These are phyloP conservation scores for Passalora sequoiae DNA, from an alignment of 2,329 filamentous ascomycete species.

Conservation along the genomic window DNA sequence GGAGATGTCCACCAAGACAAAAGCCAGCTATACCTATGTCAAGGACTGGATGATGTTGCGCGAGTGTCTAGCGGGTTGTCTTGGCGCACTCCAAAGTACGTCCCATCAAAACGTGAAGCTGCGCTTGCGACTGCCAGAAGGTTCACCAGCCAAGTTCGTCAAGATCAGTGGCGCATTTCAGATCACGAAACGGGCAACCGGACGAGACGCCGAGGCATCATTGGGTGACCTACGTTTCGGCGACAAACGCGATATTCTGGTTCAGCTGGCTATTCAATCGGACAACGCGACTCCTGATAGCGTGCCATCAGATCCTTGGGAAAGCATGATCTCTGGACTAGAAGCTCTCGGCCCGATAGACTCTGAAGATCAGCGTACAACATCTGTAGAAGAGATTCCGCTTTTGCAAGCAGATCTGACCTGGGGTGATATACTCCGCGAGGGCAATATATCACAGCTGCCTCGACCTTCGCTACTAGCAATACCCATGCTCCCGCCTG, in stretches of 20 bases:
- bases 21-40: slow-evolving; percentile 95
- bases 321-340: slow-evolving; percentile 89
- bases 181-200: slow-evolving; percentile 92
- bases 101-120: slow-evolving; percentile 99
- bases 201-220: slow-evolving; percentile 86
- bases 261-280: slow-evolving; percentile 86
- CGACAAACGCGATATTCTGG: slow-evolving; percentile 89
- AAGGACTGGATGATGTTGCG: slow-evolving; percentile 99
- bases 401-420: slow-evolving; percentile 90
- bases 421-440: slow-evolving; percentile 88
- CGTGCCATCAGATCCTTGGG: slow-evolving; percentile 90
- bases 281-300: slow-evolving; percentile 79
- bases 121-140: slow-evolving; percentile 87
- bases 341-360: slow-evolving; percentile 87
- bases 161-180: slow-evolving; percentile 96
- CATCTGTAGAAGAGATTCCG: slow-evolving; percentile 90
- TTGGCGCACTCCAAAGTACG: slow-evolving; percentile 84
- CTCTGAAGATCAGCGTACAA: slow-evolving; percentile 72
- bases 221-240: slow-evolving; percentile 90
- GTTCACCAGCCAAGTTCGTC: slow-evolving; percentile 94
- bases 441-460: slow-evolving; percentile 78
- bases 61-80: slow-evolving; percentile 87
- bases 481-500: slow-evolving; percentile 80
- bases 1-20: slow-evolving; percentile 88
- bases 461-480: slow-evolving; percentile 85